phyloP scores from a whole-genome alignment of 2,329 filamentous ascomycete species.

The Xylaria multiplex region DNA sequence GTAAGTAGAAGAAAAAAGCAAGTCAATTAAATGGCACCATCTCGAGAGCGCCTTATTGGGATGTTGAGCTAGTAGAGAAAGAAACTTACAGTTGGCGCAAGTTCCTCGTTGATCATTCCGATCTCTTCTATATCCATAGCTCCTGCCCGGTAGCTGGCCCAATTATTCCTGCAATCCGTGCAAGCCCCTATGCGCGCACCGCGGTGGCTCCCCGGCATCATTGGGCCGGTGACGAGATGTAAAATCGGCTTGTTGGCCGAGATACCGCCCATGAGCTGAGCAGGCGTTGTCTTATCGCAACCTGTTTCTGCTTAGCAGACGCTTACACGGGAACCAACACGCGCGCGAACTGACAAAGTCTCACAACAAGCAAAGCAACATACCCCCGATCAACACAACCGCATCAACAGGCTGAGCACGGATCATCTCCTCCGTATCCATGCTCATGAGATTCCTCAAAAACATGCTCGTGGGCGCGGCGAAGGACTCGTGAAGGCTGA shows the following conservation, averaged over 20 bases:
- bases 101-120: slow-evolving; percentile 73
- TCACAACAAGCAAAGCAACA: slow-evolving; percentile 31
- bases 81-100: slow-evolving; percentile 71
- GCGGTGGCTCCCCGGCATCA: slow-evolving; percentile 76
- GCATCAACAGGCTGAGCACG: slow-evolving; percentile 76
- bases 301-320: slow-evolving; percentile 53
- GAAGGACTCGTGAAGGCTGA: slow-evolving; percentile 76
- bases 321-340: background rate
- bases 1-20: slow-evolving; percentile 13
- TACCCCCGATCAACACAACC: slow-evolving; percentile 73
- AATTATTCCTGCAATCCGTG: slow-evolving; percentile 79
- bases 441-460: slow-evolving; percentile 77
- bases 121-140: slow-evolving; percentile 78
- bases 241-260: slow-evolving; percentile 78
- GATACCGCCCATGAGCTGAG: slow-evolving; percentile 79
- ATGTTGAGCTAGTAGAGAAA: background rate
- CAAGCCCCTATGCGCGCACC: slow-evolving; percentile 76
- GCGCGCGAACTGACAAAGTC: background rate
- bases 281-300: slow-evolving; percentile 79
- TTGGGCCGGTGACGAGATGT: slow-evolving; percentile 75
- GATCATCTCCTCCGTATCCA: slow-evolving; percentile 85
- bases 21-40: background rate
- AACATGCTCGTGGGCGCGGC: slow-evolving; percentile 79
- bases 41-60: background rate
- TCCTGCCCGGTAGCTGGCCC: slow-evolving; percentile 74